These are phyloP conservation scores for Hymenochaete sp. DNA, from an alignment of 1,284 basidiomycete species.

Conservation along the genomic window DNA sequence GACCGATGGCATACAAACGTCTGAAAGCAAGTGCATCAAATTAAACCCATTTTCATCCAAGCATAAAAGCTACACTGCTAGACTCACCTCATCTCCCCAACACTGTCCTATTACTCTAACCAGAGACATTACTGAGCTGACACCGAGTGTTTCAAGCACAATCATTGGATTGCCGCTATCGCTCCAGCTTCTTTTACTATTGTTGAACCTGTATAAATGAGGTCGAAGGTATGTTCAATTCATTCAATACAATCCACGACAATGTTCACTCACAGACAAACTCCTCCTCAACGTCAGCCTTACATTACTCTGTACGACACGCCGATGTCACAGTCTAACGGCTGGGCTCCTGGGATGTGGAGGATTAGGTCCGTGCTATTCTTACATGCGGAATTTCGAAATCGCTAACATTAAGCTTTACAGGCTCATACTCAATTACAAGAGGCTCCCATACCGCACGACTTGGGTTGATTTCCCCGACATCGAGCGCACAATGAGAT, in stretches of 20 bases:
- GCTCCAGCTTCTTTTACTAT: slow-evolving; percentile 6
- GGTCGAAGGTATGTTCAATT: slow-evolving; percentile 9
- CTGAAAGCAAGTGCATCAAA: slow-evolving; percentile 10
- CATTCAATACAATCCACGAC: neutral
- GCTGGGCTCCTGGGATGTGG: slow-evolving; percentile 70
- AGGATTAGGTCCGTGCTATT: slow-evolving; percentile 31
- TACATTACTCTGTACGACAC: slow-evolving; percentile 57
- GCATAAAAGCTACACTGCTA: slow-evolving; percentile 11
- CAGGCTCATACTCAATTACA: slow-evolving; percentile 66
- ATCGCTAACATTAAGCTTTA: slow-evolving; percentile 1
- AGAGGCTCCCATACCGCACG: slow-evolving; percentile 57
- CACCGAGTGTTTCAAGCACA: neutral
- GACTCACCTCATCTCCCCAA: slow-evolving; percentile 15
- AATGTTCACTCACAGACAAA: neutral
- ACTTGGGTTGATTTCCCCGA: slow-evolving; percentile 62
- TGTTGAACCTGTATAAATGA: slow-evolving; percentile 13
- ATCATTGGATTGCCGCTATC: neutral
- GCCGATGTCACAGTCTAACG: slow-evolving; percentile 43
- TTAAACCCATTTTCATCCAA: neutral
- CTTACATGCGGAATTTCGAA: neutral
- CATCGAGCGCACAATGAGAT: slow-evolving; percentile 48
- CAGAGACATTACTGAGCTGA: neutral
- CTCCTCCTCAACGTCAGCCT: slow-evolving; percentile 29
- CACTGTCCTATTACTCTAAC: slow-evolving; percentile 5
- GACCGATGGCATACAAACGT: no score